These are phyloP conservation scores for Xylaria hypoxylon DNA, from an alignment of 2,329 filamentous ascomycete genomes.

Conservation along the genomic window DNA sequence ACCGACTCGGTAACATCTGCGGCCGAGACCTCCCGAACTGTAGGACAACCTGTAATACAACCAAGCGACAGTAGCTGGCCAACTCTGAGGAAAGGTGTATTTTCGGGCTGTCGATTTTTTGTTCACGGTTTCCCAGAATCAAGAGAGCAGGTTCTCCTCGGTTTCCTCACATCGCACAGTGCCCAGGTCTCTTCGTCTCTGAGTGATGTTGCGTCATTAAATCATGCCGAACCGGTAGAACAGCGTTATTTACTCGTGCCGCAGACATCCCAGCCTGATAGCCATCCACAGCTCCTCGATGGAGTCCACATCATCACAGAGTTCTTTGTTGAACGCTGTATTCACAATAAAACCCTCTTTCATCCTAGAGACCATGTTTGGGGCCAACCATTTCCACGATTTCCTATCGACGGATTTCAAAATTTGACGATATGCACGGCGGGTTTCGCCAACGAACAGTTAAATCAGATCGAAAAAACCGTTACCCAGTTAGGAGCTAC, in stretches of 20 bases:
- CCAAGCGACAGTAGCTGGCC: conserved; percentile 31
- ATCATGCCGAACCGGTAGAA: conserved; percentile 45
- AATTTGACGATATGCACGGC: conserved; percentile 81
- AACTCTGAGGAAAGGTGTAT: conserved; percentile 57
- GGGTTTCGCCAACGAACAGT: conserved; percentile 84
- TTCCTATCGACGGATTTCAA: conserved; percentile 77
- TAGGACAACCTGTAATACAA: conserved; percentile 6
- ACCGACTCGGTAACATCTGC: conserved; percentile 19
- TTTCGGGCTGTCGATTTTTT: conserved; percentile 68
- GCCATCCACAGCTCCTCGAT: conserved; percentile 56
- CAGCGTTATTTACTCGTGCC: conserved; percentile 67
- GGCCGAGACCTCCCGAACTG: conserved; percentile 17
- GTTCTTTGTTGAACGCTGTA: conserved; percentile 91
- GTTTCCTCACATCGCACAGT: conserved; percentile 61
- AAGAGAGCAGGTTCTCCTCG: conserved; percentile 61
- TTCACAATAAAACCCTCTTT: conserved; percentile 79
- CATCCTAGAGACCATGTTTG: conserved; percentile 77
- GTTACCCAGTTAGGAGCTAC: conserved; percentile 80
- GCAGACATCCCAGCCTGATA: conserved; percentile 60
- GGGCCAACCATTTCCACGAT: conserved; percentile 78
- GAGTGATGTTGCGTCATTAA: conserved; percentile 53
- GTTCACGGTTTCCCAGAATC: conserved; percentile 69
- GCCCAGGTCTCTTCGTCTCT: conserved; percentile 59
- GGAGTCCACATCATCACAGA: conserved; percentile 76
- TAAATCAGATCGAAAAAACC: conserved; percentile 84